These are phyloP conservation scores for Rhodotorula babjevae DNA, from an alignment of 768 basidiomycete species.

Conservation along the genomic window DNA sequence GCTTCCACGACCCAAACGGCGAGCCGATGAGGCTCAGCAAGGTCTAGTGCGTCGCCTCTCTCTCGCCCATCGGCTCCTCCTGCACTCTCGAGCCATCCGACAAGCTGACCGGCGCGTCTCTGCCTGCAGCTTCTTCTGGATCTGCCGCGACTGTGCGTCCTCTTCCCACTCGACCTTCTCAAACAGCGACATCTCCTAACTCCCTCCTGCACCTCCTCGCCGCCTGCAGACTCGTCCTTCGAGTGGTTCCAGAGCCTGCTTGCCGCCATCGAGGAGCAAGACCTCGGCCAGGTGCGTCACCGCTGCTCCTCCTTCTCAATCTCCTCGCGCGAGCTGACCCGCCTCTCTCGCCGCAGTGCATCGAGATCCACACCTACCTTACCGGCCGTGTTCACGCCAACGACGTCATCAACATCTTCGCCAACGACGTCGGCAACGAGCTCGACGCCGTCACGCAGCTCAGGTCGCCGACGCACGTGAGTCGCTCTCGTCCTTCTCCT, in stretches of 20 bases:
- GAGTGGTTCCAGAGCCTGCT: constrained; percentile 77
- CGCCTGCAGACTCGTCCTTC: constrained; percentile 21
- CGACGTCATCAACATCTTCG: constrained; percentile 88
- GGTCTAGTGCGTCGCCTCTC: constrained; percentile 48
- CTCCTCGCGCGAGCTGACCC: no score
- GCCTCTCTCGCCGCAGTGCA: constrained; percentile 8
- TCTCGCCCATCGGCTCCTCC: no score
- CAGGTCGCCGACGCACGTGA: constrained; percentile 86
- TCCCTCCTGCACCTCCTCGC: no score
- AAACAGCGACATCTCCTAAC: no score
- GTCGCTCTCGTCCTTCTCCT: no score
- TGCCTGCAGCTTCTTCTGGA: constrained; percentile 37
- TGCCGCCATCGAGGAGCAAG: constrained; percentile 89
- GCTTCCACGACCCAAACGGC: constrained; percentile 60
- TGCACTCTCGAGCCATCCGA: no score
- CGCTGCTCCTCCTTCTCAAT: neutral
- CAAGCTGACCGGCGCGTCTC: no score
- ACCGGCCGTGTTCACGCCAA: constrained; percentile 87
- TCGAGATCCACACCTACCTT: constrained; percentile 83
- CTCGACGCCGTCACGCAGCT: constrained; percentile 85
- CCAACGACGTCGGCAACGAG: constrained; percentile 72
- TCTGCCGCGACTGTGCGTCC: constrained; percentile 37
- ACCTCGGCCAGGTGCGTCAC: constrained; percentile 57
- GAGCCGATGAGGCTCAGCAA: constrained; percentile 80
- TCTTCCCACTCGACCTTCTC: neutral